These are phyloP conservation scores for Epichloe amarillans DNA, from an alignment of 2,329 filamentous ascomycete genomes.

Conservation along the genomic window DNA sequence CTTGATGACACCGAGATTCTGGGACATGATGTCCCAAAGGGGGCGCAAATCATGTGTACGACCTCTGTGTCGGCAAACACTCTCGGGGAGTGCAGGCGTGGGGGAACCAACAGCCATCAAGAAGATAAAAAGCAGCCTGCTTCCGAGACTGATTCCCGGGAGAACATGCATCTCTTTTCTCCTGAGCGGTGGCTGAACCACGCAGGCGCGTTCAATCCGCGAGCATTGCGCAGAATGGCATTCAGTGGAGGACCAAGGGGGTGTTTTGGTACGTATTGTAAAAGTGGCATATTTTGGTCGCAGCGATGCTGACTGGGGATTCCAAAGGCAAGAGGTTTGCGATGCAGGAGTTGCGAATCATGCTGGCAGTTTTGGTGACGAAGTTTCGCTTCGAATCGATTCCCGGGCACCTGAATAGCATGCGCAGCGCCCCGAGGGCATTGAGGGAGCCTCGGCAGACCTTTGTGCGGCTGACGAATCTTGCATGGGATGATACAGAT, in stretches of 20 bases:
- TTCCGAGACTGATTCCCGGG: not conserved
- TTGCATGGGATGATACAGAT: not conserved
- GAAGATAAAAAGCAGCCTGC: not conserved
- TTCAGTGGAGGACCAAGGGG: constrained; percentile 1
- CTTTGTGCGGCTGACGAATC: not conserved
- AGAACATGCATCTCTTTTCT: constrained; percentile 1
- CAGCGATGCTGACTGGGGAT: not conserved
- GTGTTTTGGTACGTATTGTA: not conserved
- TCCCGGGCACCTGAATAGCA: not conserved
- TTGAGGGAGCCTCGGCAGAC: not conserved
- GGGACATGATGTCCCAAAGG: constrained; percentile 1
- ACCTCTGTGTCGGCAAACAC: not conserved
- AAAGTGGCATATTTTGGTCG: not conserved
- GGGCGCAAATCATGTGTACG: not conserved
- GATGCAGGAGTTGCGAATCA: constrained; percentile 2
- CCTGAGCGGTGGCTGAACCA: constrained; percentile 7
- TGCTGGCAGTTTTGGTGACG: not conserved
- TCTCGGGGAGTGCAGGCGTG: not conserved
- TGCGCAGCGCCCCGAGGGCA: not conserved
- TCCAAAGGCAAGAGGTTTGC: not conserved
- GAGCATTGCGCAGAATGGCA: not conserved
- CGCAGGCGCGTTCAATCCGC: not conserved
- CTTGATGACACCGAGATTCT: not conserved
- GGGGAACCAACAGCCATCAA: not conserved
- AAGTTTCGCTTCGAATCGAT: not conserved